Percentiles rank a stretch among this genome's conserved stretches.
Evolutionary conservation across 176 grass and related monocot species (phyloP).

Genomic region (Oryza longistaminata): DNA sequence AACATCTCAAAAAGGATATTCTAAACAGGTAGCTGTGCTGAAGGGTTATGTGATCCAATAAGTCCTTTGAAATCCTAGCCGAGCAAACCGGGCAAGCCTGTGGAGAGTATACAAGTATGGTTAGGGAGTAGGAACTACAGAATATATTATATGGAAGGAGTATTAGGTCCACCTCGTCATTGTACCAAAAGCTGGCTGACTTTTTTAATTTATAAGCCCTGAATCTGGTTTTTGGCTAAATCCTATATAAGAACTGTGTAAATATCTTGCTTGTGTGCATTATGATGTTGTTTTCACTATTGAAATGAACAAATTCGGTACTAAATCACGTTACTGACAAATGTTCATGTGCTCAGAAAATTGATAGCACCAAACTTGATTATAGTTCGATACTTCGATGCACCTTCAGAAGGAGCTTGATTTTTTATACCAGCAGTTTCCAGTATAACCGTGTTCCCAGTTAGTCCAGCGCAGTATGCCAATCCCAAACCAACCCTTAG

Average conservation of each 20-base stretch:
- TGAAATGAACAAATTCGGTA: background rate
- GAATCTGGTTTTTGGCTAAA: background rate
- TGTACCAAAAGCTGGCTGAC: background rate
- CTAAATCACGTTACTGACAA: background rate
- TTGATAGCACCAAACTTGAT: background rate
- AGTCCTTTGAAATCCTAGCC: constrained; percentile 40
- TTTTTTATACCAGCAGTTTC: background rate
- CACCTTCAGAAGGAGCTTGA: background rate
- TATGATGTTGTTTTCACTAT: background rate
- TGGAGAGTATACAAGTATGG: constrained; percentile 1
- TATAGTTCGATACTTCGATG: constrained; percentile 1
- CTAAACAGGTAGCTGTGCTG: constrained; percentile 53
- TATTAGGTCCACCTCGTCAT: background rate
- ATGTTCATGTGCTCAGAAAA: background rate
- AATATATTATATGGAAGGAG: background rate
- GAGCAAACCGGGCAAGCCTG: constrained; percentile 59
- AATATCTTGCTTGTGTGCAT: constrained; percentile 17
- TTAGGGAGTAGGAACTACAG: constrained; percentile 4
- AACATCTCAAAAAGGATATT: constrained; percentile 46
- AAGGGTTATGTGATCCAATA: constrained; percentile 53
- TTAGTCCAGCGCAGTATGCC: background rate
- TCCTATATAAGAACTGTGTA: background rate
- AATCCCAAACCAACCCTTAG: background rate
- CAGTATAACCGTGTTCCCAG: background rate
- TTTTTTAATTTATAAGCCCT: background rate